Conservation (phyloP, 495 filamentous ascomycete species). For the Penicillium mononematosum region DNA sequence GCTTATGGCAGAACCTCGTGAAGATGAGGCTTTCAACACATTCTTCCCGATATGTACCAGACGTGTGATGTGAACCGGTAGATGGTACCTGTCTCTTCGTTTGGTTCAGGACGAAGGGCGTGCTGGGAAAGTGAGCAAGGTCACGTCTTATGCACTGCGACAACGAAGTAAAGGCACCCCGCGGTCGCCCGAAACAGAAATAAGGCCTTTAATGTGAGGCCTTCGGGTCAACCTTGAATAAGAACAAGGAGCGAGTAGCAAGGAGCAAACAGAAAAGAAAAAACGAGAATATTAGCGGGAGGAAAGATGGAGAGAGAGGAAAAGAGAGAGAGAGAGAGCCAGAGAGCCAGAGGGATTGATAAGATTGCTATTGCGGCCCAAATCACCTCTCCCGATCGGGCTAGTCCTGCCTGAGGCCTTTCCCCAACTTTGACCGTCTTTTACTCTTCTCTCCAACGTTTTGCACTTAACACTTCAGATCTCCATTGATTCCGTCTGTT, state of each 20-base stretch:
- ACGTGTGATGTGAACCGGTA: neutral
- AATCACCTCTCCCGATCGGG: conserved; percentile 25
- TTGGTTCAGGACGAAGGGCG: neutral
- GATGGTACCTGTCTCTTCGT: neutral
- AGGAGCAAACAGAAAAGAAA: neutral
- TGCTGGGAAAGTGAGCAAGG: conserved; percentile 8
- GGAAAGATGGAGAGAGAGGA: conserved; percentile 2
- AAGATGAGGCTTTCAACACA: conserved; percentile 2
- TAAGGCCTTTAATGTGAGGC: neutral
- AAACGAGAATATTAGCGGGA: neutral
- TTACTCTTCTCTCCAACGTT: conserved; percentile 7
- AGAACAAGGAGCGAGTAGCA: neutral
- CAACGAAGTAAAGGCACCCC: neutral
- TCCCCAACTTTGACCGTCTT: conserved; percentile 10
- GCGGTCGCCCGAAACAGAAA: conserved; percentile 3
- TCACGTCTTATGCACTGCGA: neutral
- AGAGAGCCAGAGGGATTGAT: conserved; percentile 6
- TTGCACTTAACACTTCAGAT: conserved; percentile 2
- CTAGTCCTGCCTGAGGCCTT: conserved; percentile 26
- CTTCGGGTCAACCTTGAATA: neutral
- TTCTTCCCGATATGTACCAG: conserved; percentile 2
- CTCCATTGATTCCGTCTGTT: neutral
- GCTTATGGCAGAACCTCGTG: conserved; percentile 17
- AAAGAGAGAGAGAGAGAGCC: conserved; percentile 3
- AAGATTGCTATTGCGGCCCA: conserved; percentile 30